Evolutionary conservation across 345 rosid genomes (phyloP).

Genomic region (Hibiscus trionum): DNA sequence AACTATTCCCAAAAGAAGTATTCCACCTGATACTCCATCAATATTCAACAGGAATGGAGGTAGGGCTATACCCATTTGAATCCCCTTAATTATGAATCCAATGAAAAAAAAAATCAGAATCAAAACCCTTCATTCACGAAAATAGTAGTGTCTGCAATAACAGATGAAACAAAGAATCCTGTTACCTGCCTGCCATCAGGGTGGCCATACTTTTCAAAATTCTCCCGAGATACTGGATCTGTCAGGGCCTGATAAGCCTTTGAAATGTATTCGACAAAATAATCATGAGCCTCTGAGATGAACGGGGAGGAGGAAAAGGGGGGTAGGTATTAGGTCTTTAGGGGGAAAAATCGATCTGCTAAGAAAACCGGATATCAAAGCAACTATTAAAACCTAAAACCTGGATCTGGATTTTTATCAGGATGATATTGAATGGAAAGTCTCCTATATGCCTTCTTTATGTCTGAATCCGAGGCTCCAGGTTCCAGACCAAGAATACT

Average conservation of each 20-base stretch:
- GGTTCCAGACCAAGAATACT: slow-evolving; percentile 71
- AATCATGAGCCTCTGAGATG: slow-evolving; percentile 66
- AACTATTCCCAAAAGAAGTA: slow-evolving; percentile 93
- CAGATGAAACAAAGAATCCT: slow-evolving; percentile 7
- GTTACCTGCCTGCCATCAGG: slow-evolving; percentile 96
- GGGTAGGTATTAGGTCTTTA: not conserved
- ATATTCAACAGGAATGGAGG: slow-evolving; percentile 89
- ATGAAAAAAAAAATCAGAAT: not conserved
- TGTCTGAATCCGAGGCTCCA: slow-evolving; percentile 79
- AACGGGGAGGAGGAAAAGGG: not conserved
- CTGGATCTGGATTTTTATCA: slow-evolving; percentile 99
- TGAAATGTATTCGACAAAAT: slow-evolving; percentile 82
- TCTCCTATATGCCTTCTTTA: slow-evolving; percentile 87
- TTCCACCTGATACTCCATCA: slow-evolving; percentile 95
- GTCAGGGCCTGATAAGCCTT: slow-evolving; percentile 98
- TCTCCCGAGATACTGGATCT: slow-evolving; percentile 90
- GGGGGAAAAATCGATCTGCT: not conserved
- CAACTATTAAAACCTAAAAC: slow-evolving; percentile 36
- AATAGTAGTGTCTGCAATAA: not conserved
- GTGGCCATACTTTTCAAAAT: slow-evolving; percentile 97
- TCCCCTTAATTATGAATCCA: slow-evolving; percentile 48
- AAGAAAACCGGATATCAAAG: not conserved
- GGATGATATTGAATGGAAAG: slow-evolving; percentile 95
- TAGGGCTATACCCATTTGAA: slow-evolving; percentile 99
- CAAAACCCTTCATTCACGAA: not conserved